phyloP scores from a whole-genome alignment of 106 monocot species.

The Gastrodia elata region DNA sequence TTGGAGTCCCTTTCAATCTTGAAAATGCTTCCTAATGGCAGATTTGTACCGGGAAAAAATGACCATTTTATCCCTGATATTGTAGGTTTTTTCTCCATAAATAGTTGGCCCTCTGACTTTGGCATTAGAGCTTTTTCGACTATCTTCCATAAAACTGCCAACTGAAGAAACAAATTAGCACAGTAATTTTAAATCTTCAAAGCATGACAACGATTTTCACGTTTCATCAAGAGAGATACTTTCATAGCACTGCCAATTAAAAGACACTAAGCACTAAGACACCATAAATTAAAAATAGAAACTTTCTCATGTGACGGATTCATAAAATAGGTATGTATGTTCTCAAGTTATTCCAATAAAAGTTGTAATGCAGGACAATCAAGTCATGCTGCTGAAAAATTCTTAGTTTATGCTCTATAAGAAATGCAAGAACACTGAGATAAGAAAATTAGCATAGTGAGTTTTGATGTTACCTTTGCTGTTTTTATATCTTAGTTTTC shows the following conservation, averaged over 20 bases:
- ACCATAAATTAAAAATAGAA: neutral
- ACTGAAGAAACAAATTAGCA: constrained; percentile 42
- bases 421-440: neutral
- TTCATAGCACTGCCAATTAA: neutral
- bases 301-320: neutral
- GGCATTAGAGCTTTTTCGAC: constrained; percentile 65
- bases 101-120: constrained; percentile 27
- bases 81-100: constrained; percentile 24
- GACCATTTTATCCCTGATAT: constrained; percentile 71
- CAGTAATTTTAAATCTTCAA: constrained; percentile 3
- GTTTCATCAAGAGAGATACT: neutral
- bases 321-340: neutral
- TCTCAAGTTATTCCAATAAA: neutral
- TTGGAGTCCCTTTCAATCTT: constrained; percentile 69
- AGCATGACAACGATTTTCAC: neutral
- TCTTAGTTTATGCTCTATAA: neutral
- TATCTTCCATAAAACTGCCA: constrained; percentile 89
- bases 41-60: constrained; percentile 81
- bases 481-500: neutral
- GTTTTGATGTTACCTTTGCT: neutral
- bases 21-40: constrained; percentile 31
- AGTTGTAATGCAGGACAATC: neutral
- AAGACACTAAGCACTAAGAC: neutral
- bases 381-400: neutral
- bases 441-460: neutral